Evolutionary conservation across 768 basidiomycete species (phyloP).

Genomic region (Rhizopogon salebrosus): DNA sequence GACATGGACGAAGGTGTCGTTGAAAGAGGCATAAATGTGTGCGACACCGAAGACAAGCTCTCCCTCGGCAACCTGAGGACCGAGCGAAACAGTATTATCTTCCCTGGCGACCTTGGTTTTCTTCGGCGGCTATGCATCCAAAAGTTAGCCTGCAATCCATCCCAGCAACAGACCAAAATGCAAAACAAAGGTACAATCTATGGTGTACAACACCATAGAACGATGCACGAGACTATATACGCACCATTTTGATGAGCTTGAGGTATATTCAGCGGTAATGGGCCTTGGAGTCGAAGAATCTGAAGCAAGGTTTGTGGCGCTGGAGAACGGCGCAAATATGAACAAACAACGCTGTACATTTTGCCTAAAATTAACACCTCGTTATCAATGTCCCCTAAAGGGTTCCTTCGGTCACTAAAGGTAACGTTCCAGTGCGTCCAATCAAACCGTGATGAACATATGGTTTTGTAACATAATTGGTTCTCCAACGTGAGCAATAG

Average conservation of each 20-base stretch:
- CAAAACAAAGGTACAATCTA: slow-evolving; percentile 1
- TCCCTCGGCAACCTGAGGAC: slow-evolving; percentile 93
- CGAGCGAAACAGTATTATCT: slow-evolving; percentile 84
- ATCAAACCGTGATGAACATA: too few relatives aligned
- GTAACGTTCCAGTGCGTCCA: too few relatives aligned
- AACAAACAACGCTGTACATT: background rate
- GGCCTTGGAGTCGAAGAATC: slow-evolving; percentile 14
- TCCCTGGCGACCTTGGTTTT: slow-evolving; percentile 75
- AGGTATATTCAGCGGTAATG: slow-evolving; percentile 17
- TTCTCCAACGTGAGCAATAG: too few relatives aligned
- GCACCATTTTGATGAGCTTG: slow-evolving; percentile 33
- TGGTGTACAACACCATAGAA: background rate
- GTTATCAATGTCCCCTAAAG: too few relatives aligned
- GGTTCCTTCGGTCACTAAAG: too few relatives aligned
- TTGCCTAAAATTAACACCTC: too few relatives aligned
- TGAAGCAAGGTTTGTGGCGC: slow-evolving; percentile 4
- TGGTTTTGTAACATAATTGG: too few relatives aligned
- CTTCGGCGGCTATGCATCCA: slow-evolving; percentile 77
- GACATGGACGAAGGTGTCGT: slow-evolving; percentile 99
- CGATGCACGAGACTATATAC: slow-evolving; percentile 11
- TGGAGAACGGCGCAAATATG: background rate
- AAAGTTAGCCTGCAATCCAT: slow-evolving; percentile 50
- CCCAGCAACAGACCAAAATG: slow-evolving; percentile 7
- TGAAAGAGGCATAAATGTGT: slow-evolving; percentile 99
- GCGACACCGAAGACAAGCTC: slow-evolving; percentile 98